phyloP scores from a whole-genome alignment of 208 protist genomes.

The Acanthamoeba royreba region DNA sequence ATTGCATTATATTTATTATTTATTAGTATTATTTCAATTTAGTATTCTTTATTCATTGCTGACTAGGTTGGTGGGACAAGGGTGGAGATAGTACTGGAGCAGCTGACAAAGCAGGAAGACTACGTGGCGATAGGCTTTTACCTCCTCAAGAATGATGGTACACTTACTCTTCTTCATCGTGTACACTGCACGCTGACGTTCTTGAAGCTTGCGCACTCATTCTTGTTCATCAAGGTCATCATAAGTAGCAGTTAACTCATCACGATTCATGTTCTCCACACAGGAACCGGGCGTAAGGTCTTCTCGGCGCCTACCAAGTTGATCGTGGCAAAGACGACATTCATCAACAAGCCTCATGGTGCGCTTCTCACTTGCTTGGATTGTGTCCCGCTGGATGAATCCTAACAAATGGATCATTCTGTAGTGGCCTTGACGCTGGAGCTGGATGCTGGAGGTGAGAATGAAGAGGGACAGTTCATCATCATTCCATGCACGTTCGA shows the following conservation, averaged over 20 bases:
- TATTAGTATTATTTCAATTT: background rate
- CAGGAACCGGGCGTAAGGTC: background rate
- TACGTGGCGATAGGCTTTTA: slow-evolving; percentile 9
- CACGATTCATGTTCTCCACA: background rate
- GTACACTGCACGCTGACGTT: background rate
- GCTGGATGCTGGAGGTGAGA: background rate
- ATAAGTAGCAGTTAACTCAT: background rate
- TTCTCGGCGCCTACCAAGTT: background rate
- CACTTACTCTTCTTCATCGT: background rate
- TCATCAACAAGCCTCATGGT: background rate
- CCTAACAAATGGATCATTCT: background rate
- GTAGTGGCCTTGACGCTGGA: background rate
- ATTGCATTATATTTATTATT: background rate
- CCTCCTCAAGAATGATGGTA: slow-evolving; percentile 39
- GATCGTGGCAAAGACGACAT: background rate
- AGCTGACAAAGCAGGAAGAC: background rate
- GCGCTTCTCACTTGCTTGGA: background rate
- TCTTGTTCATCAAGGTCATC: background rate
- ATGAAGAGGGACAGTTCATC: background rate
- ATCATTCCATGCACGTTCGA: slow-evolving; percentile 6
- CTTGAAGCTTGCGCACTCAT: background rate
- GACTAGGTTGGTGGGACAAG: background rate
- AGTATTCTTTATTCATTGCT: background rate
- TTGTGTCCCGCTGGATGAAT: background rate
- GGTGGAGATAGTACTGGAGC: background rate